These are phyloP conservation scores for Colletotrichum sp. DNA, from an alignment of 2,329 filamentous ascomycete genomes.

Conservation along the genomic window DNA sequence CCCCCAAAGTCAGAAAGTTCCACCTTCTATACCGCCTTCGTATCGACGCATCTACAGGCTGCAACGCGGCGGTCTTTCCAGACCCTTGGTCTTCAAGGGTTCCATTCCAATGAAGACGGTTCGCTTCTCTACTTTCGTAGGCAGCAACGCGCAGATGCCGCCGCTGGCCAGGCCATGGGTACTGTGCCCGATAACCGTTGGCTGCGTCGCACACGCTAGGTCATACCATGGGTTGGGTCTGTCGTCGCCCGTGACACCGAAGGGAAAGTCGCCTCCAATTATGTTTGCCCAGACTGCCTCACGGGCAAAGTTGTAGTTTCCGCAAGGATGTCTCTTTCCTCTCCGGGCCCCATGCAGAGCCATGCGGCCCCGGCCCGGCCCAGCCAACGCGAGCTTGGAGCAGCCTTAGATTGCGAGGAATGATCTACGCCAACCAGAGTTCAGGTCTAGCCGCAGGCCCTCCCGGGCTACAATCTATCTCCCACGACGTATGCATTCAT, in stretches of 20 bases:
- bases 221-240: accelerated
- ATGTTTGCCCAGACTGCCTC: accelerated
- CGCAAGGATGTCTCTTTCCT: background rate
- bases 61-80: background rate
- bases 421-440: accelerated
- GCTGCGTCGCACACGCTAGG: background rate
- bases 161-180: background rate
- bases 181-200: background rate
- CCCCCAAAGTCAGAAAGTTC: accelerated
- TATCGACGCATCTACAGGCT: background rate
- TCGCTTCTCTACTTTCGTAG: accelerated
- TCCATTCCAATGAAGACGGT: background rate
- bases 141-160: accelerated
- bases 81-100: background rate
- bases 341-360: accelerated
- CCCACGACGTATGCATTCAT: background rate
- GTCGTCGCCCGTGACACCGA: background rate
- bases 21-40: background rate
- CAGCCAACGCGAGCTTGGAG: background rate
- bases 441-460: background rate
- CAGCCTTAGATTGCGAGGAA: accelerated
- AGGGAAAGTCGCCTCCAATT: accelerated
- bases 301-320: background rate
- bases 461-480: accelerated
- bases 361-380: background rate